Base-by-base conservation (phyloP, 768 basidiomycete genomes). In the Lactifluus echinatus region DNA sequence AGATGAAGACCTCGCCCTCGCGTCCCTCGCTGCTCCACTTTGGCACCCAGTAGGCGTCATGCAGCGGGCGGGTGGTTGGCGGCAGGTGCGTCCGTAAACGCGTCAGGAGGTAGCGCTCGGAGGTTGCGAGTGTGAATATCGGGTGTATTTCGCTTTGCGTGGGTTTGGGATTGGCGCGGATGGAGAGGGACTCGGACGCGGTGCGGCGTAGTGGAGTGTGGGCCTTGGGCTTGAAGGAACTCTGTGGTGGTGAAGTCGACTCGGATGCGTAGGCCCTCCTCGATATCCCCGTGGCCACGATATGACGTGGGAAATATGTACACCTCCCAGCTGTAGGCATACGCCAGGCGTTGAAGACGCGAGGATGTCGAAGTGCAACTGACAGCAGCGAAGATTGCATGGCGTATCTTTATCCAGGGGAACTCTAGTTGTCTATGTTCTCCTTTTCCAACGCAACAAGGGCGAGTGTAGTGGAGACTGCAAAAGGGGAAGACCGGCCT, bases 1-100 rank as follows among this genome's bases (percentile, higher is more conserved):
- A 96, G 12, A 96, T 78, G 68, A 94, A 95, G 11, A 93, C 74
- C 68, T 96, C 93, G 15, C 92, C 93, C 54, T 82, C 76, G 55
- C 72, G 72, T 19, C 75, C 81, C 21, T 72, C 67, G 0, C 79
- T 79, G 49, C 64, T 63, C 57, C 86, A 89, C 56, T 75, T 77
- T 33, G 88, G 85, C 23, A 90, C 74, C 87, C 87, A 91, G 79
- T 83, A 86, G 8, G 85, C 77, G 50, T 90, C 89, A 53, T 91
- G 85, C 42, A 88, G 74, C 23, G 77, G 75, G 60, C 79, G 80
- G 11, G 85, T 74, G 23, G 75, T 72, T 1, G 75, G 63, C 0
- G 84, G 82, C 7, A 86, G 76, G 42, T 75, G 76, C 7, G 60
- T 65, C 12, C 81, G 78, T 15, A 94, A 73, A 21, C 80, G 79